Evolutionary conservation across 768 basidiomycete species (phyloP), one percentile per base, ranked within the genome.

Genomic region (Mycena indigotica): DNA sequence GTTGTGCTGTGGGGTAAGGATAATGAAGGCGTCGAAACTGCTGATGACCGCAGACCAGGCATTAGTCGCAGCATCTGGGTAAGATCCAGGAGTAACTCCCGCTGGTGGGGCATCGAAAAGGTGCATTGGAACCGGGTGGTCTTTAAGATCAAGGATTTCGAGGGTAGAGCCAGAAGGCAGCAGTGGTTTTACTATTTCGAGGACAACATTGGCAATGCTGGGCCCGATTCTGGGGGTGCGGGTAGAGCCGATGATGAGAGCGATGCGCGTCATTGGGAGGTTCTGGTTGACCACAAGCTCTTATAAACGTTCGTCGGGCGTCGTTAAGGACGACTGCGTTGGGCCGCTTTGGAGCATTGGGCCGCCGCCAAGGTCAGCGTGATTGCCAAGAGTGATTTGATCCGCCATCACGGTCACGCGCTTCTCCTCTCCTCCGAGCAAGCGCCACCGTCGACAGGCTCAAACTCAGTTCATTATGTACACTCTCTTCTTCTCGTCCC

Each of bases 191-290:
- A 60, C 40, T 23, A 56, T 45, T 16, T 40, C 55, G 3, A 46
- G 24, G 5, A 41, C 28, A 6, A 45, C 48, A 50, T 78, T 74
- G 15, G 80, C 72, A 25, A 82, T 69, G 19, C 80, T 72, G 40
- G 77, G 61, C 3, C 79, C 79, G 0, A 61, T 55, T 1, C 55
- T 61, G 16, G 67, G 64, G 6, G 73, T 68, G 1, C 69, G 67
- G 17, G 72, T 71, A 0, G 78, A 75, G 58, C 83, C 84, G 46
- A 80, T 65, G 59, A 84, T 78, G 38, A 77, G 41, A 16, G 41
- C 41, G 41, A 44, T 44, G 41, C 41, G 41, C 15, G 41, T 13
- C 41, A 44, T 44, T 35, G 32, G 10, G n/a, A n/a, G n/a, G n/a
- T n/a, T n/a, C n/a, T n/a, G n/a, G n/a, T n/a, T n/a, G n/a, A n/a